These are phyloP conservation scores for Clathrus columnatus DNA, from an alignment of 768 basidiomycete species.

Conservation along the genomic window DNA sequence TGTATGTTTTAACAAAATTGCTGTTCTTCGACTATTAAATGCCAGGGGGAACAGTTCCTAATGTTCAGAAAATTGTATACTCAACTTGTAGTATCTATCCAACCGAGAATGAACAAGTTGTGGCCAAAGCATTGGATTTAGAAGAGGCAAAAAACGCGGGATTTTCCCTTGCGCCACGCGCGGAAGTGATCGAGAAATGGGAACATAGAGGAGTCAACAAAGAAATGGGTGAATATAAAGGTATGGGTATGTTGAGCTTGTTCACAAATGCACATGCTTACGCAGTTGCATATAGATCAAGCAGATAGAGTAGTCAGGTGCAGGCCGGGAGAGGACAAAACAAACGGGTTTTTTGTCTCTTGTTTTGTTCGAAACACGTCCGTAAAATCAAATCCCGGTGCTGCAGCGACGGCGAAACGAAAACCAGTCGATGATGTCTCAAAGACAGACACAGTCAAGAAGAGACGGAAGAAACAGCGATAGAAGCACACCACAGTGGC, in stretches of 20 bases:
- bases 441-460: constrained; percentile 11
- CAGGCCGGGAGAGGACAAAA: constrained; percentile 72
- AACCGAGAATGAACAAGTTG: constrained; percentile 89
- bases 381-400: not conserved
- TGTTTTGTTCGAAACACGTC: constrained; percentile 52
- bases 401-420: not conserved
- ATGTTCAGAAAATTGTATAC: constrained; percentile 77
- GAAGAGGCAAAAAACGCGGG: constrained; percentile 51
- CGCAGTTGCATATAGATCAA: constrained; percentile 28
- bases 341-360: constrained; percentile 98
- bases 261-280: not conserved
- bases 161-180: constrained; percentile 61
- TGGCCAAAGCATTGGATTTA: constrained; percentile 60
- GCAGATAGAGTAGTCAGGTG: constrained; percentile 64
- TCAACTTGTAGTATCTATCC: constrained; percentile 96
- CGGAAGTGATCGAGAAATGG: constrained; percentile 75
- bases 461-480: not conserved
- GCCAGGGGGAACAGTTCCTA: constrained; percentile 47
- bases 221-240: constrained; percentile 47
- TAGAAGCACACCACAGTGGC: too few relatives aligned
- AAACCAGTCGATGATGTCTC: not conserved
- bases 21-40: constrained; percentile 5
- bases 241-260: constrained; percentile 20
- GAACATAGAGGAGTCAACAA: constrained; percentile 64
- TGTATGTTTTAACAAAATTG: constrained; percentile 40